Percentiles rank a stretch among this genome's conserved stretches.
Evolutionary conservation across 1,284 basidiomycete genomes (phyloP).

Genomic region (Leccinum fallax): DNA sequence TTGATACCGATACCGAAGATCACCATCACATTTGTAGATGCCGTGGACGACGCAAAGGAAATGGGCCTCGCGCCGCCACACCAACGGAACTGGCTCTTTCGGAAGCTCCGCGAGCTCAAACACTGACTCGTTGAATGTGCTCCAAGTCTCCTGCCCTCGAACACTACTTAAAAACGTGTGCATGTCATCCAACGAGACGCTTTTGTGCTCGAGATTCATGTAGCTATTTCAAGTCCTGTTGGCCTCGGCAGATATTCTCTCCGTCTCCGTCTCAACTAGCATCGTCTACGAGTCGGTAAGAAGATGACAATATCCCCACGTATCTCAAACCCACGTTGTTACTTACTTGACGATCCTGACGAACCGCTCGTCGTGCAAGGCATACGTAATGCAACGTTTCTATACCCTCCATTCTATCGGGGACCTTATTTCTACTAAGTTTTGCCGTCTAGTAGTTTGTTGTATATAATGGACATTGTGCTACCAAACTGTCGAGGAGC

Average conservation of each 20-base stretch:
- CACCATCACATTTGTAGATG: conserved; percentile 22
- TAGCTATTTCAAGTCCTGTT: neutral
- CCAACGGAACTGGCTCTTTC: conserved; percentile 26
- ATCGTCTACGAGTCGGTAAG: neutral
- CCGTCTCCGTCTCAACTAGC: neutral
- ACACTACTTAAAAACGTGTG: neutral
- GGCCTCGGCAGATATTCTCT: neutral
- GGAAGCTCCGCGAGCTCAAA: conserved; percentile 5
- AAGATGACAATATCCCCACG: neutral
- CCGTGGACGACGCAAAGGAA: conserved; percentile 3
- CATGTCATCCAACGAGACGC: neutral
- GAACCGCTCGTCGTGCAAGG: neutral
- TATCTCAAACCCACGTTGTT: neutral
- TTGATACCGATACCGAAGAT: conserved; percentile 19
- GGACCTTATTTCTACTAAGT: neutral
- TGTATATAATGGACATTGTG: too few species aligned
- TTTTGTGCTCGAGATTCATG: neutral
- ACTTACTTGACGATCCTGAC: neutral
- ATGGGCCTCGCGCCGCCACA: conserved; percentile 21
- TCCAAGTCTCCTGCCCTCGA: neutral
- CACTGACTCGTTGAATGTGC: neutral
- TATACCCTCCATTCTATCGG: neutral
- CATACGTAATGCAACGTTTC: neutral
- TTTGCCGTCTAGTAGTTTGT: too few species aligned
- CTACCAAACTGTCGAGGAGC: too few species aligned